These are phyloP conservation scores for Postia placenta DNA, from an alignment of 768 basidiomycete species.

Conservation along the genomic window DNA sequence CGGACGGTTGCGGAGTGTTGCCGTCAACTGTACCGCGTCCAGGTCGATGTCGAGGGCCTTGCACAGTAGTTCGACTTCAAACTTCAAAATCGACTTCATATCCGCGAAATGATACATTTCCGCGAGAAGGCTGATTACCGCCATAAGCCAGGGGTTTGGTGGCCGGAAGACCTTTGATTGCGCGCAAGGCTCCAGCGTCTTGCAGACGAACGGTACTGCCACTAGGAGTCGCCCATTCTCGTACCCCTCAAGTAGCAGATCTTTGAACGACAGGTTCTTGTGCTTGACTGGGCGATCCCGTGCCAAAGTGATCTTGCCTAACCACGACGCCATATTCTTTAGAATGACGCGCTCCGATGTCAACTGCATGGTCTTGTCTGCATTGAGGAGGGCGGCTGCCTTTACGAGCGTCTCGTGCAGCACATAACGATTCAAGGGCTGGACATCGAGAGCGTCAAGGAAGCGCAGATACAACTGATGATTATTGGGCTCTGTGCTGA, in stretches of 20 bases:
- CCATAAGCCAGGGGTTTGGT: slow-evolving; percentile 99
- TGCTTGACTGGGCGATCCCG: slow-evolving; percentile 89
- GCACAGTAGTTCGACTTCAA: slow-evolving; percentile 97
- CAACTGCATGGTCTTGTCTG: slow-evolving; percentile 83
- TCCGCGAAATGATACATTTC: slow-evolving; percentile 98
- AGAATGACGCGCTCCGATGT: slow-evolving; percentile 79
- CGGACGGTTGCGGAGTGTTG: slow-evolving; percentile 74
- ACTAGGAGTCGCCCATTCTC: slow-evolving; percentile 87
- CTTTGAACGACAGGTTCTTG: slow-evolving; percentile 94
- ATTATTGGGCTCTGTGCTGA: slow-evolving; percentile 96
- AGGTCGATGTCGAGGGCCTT: slow-evolving; percentile 86
- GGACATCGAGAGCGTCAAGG: slow-evolving; percentile 73
- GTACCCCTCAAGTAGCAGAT: slow-evolving; percentile 93
- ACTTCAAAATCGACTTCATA: slow-evolving; percentile 93
- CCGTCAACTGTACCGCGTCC: slow-evolving; percentile 77
- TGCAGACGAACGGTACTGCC: slow-evolving; percentile 97
- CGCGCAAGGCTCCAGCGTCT: slow-evolving; percentile 85
- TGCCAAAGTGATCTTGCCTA: slow-evolving; percentile 89
- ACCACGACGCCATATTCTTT: slow-evolving; percentile 95
- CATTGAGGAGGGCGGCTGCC: slow-evolving; percentile 80
- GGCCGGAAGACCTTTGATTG: slow-evolving; percentile 91
- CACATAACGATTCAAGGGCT: slow-evolving; percentile 64
- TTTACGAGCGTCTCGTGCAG: slow-evolving; percentile 93
- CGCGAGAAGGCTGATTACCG: slow-evolving; percentile 82
- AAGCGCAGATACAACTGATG: slow-evolving; percentile 93